phyloP scores from a whole-genome alignment of 129 eudicot genomes.

The Glebionis coronaria region DNA sequence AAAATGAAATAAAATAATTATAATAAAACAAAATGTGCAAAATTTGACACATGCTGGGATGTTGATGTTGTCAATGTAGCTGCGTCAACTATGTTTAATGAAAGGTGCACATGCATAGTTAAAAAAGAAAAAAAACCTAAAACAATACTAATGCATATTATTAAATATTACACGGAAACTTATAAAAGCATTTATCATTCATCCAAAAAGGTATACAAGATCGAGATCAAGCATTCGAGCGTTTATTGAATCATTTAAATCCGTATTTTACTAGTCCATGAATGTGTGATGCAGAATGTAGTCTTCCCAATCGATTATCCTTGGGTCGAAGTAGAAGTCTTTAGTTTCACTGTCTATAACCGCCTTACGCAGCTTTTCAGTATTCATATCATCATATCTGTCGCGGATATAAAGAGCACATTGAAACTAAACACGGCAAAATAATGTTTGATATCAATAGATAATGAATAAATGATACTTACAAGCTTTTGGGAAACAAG shows the following conservation, averaged over 20 bases:
- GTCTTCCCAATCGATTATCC: slow-evolving; percentile 47
- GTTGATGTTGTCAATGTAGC: no score
- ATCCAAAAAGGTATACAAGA: background rate
- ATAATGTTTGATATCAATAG: background rate
- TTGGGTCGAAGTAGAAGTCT: slow-evolving; percentile 49
- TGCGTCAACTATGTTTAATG: no score
- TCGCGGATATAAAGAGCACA: background rate
- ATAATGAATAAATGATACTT: slow-evolving; percentile 43
- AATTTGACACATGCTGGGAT: no score
- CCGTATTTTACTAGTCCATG: slow-evolving; percentile 50
- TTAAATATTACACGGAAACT: background rate
- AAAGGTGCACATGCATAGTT: no score
- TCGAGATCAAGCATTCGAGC: background rate
- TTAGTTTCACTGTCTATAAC: slow-evolving; percentile 29
- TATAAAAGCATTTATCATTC: background rate
- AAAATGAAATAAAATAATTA: no score
- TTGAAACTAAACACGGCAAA: background rate
- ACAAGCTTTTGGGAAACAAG: slow-evolving; percentile 76
- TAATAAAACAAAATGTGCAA: no score
- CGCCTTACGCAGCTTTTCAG: slow-evolving; percentile 40
- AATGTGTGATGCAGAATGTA: slow-evolving; percentile 43
- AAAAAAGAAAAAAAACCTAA: no score
- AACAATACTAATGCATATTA: no score
- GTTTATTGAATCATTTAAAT: slow-evolving; percentile 26
- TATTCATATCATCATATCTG: slow-evolving; percentile 53